Base-by-base conservation (phyloP, 2,329 filamentous ascomycete genomes). In the Talaromyces pinophilus region DNA sequence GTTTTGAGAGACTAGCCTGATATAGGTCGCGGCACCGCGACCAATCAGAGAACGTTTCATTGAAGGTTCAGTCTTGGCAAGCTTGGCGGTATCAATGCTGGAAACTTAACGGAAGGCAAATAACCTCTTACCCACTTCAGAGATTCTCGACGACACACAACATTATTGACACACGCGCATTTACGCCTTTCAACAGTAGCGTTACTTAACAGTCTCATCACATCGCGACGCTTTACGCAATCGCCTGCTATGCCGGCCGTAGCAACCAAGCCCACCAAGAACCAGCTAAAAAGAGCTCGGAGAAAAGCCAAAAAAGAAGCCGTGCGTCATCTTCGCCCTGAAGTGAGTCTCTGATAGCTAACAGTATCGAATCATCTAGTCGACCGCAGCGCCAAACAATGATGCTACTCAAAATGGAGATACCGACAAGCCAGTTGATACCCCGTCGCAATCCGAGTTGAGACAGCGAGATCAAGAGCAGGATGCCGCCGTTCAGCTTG, bases 401-500 rank as follows among this genome's bases (percentile, higher is more conserved):
- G 13, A 50, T 17, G 59, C 15, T 2, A 17, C 59, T 17, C 52
- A 55, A 48, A 38, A 50, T 15, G 48, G 42, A 13, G 57, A 59
- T 15, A 50, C 40, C 17, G 42, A 62, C 17, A 64, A 65, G 22
- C 33, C 42, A 25, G 28, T 28, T 40, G 42, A 65, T 19, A 15
- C n/a, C 25, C 19, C 19, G 25, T 54, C 66, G 28, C 52, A 59
- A 7, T 25, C 54, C 52, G 54, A 63, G 15, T 33, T 38, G 19
- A 54, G 50, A 46, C 40, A 62, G n/a, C 25, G 22, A 46, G 38
- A 65, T 6, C 59, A 54, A 33, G 15, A 48, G 25, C 62, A 30
- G 35, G 46, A 46, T 28, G 46, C 28, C 17, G 33, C 38, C 28
- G 19, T 63, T 35, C 50, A 66, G 13, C 40, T 61, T 67, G 87